Conservation (phyloP, 2,329 filamentous ascomycete species). For the Aspergillus hortae region DNA sequence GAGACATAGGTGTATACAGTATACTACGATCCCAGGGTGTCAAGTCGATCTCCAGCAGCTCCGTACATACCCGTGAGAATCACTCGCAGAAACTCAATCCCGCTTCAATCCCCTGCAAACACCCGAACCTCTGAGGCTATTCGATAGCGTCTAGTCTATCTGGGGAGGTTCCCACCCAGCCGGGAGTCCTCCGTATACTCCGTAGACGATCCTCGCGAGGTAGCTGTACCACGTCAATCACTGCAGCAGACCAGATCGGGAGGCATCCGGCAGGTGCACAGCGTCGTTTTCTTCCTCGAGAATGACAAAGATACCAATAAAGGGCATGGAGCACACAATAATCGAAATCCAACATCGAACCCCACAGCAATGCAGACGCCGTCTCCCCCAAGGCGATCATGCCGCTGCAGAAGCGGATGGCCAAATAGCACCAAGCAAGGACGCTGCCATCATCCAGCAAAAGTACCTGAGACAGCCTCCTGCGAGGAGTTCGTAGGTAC, state of each 20-base stretch:
- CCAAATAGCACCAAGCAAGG: constrained; percentile 33
- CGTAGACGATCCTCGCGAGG: neutral
- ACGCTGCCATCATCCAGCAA: constrained; percentile 9
- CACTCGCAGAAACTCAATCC: constrained; percentile 3
- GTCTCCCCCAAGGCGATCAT: constrained; percentile 15
- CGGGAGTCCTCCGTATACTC: neutral
- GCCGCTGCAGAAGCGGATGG: constrained; percentile 15
- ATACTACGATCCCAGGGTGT: too few species aligned
- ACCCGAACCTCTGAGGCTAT: neutral
- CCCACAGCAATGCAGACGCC: constrained; percentile 9
- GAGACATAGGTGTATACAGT: too few species aligned
- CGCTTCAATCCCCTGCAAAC: neutral
- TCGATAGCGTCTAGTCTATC: neutral
- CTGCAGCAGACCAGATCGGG: neutral
- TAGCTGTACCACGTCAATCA: too few species aligned
- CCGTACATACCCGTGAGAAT: neutral
- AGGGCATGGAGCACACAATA: constrained; percentile 1
- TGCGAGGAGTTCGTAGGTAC: constrained; percentile 15
- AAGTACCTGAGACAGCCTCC: constrained; percentile 15
- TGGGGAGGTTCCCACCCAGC: neutral
- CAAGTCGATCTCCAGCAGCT: too few species aligned
- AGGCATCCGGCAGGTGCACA: neutral
- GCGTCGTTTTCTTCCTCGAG: neutral
- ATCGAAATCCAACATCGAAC: neutral
- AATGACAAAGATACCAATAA: constrained; percentile 15